Evolutionary conservation across 2,329 filamentous ascomycete genomes (phyloP), one percentile per base, ranked within the genome.

Genomic region (Catunica adiposa): DNA sequence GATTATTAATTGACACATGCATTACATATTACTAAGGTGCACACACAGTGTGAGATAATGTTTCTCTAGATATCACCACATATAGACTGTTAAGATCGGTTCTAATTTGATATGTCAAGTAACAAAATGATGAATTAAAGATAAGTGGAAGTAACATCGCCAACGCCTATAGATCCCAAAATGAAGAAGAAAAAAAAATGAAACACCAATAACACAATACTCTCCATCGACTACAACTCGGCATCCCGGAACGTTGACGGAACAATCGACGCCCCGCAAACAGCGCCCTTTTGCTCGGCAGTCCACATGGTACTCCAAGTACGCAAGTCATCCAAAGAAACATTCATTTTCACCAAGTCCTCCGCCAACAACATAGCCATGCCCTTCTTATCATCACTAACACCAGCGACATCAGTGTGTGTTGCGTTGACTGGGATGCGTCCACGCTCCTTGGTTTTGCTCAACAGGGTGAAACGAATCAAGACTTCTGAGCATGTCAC

Each of bases 401-500:
- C 20, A 5, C 37, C 34, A 17, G 40, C 2, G 22, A n/a, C 25
- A n/a, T 7, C 5, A 31, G 15, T 6, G 3, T 11, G 44, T 9
- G 20, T 20, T 20, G 11, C n/a, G 38, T 7, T 20, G 6, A 22
- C 15, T n/a, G 17, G 15, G 15, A 17, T n/a, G n/a, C n/a, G n/a
- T n/a, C 20, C 20, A 7, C 14, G 9, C 23, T 56, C 53, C 23
- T 53, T 51, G 51, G 64, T 64, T 59, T 70, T 72, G 47, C 69
- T 68, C 61, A 95, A 70, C 55, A 95, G 84, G 26, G 76, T 82
- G 65, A 97, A 97, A 5, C 92, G 78, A 53, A 98, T 72, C 55
- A 84, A 80, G 7, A 97, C 90, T 70, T 98, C 92, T 2, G 84
- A 83, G 53, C 87, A 84, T 1, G 92, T 97, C 54, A 98, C 88